Conservation (phyloP, 1,139 yeast species). For the Blastobotrys raffinosifermentans region DNA sequence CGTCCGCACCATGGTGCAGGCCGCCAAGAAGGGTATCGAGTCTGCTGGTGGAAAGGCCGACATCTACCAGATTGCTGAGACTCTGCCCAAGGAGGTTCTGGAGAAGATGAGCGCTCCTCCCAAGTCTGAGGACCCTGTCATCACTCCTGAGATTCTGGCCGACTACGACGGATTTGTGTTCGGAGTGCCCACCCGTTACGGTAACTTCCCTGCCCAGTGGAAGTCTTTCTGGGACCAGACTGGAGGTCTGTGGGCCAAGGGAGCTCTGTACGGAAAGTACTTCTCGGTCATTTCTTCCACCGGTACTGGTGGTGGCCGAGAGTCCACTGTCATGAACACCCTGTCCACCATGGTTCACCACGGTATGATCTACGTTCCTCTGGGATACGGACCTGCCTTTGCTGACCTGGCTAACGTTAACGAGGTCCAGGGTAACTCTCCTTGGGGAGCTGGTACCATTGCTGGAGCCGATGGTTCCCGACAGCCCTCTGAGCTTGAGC, state of each 20-base stretch:
- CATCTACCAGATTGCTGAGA: conserved; percentile 69
- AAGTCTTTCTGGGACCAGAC: conserved; percentile 77
- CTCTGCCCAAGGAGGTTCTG: conserved; percentile 61
- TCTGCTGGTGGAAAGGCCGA: conserved; percentile 69
- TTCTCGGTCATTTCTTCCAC: conserved; percentile 77
- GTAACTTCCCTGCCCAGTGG: conserved; percentile 77
- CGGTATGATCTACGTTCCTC: conserved; percentile 73
- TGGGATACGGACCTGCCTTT: conserved; percentile 66
- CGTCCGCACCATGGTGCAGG: conserved; percentile 59
- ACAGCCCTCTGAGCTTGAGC: conserved; percentile 60
- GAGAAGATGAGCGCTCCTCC: conserved; percentile 59
- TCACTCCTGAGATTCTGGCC: conserved; percentile 52
- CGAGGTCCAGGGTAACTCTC: conserved; percentile 76
- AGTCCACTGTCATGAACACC: conserved; percentile 58
- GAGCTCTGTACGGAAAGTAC: conserved; percentile 67
- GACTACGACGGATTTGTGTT: conserved; percentile 71
- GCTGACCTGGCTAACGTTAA: conserved; percentile 52
- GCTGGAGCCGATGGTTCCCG: conserved; percentile 81
- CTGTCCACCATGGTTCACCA: conserved; percentile 70
- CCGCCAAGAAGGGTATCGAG: conserved; percentile 64
- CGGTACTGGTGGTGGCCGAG: conserved; percentile 82
- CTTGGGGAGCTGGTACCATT: conserved; percentile 86
- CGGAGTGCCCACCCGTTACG: conserved; percentile 81
- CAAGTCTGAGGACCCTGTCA: conserved; percentile 64
- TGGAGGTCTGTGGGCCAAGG: conserved; percentile 77